Percentiles rank a stretch among this genome's conserved stretches.
Evolutionary conservation across 179 eudicot species (phyloP).

Genomic region (Spergularia azorica): DNA sequence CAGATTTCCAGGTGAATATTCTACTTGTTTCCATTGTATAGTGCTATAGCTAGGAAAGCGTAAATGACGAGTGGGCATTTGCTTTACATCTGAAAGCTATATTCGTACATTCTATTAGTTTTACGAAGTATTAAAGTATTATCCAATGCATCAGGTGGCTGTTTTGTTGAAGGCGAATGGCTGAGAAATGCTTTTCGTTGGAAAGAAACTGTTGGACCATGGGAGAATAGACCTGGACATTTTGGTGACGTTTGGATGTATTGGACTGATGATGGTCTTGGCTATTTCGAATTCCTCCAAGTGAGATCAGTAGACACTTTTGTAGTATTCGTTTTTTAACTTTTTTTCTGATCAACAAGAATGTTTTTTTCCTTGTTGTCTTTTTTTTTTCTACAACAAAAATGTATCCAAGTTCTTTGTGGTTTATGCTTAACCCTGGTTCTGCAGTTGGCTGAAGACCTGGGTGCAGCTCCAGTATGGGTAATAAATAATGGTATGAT

Average conservation of each 20-base stretch:
- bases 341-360: background rate
- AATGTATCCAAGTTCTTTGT: too few species aligned
- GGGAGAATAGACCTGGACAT: slow-evolving; percentile 96
- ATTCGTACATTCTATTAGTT: background rate
- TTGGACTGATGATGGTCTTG: slow-evolving; percentile 99
- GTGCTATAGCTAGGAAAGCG: background rate
- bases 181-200: slow-evolving; percentile 84
- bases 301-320: slow-evolving; percentile 34
- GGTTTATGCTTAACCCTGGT: background rate
- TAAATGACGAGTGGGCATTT: background rate
- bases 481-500: slow-evolving; percentile 79
- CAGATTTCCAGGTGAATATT: slow-evolving; percentile 84
- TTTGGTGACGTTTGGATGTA: slow-evolving; percentile 91
- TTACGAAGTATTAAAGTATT: slow-evolving; percentile 1
- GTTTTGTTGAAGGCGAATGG: slow-evolving; percentile 93
- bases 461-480: slow-evolving; percentile 87
- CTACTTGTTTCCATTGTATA: background rate
- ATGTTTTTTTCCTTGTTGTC: background rate
- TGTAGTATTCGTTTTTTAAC: background rate
- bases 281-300: slow-evolving; percentile 89
- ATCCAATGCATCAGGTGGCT: slow-evolving; percentile 63
- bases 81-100: background rate
- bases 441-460: slow-evolving; percentile 83
- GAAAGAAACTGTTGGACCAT: slow-evolving; percentile 87
- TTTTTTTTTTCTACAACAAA: background rate